These are phyloP conservation scores for Aspergillus haitiensis DNA, from an alignment of 495 filamentous ascomycete species.

Conservation along the genomic window DNA sequence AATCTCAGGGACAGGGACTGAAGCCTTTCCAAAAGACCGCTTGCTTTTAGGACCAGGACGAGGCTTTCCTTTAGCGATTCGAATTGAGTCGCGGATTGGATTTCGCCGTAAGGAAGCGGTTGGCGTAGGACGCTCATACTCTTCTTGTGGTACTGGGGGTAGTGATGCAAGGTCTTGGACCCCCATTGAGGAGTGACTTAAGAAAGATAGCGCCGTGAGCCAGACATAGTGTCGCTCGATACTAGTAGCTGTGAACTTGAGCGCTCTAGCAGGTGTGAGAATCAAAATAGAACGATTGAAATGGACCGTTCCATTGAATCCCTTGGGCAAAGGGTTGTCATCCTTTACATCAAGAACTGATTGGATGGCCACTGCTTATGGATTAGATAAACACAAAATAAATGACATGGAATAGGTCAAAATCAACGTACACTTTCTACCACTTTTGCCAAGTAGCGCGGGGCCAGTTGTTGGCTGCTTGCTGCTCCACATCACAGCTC, in stretches of 20 bases:
- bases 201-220: conserved; percentile 90
- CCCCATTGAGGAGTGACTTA: conserved; percentile 79
- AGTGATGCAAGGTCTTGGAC: conserved; percentile 63
- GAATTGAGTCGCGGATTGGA: conserved; percentile 86
- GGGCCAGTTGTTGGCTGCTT: conserved; percentile 89
- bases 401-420: neutral
- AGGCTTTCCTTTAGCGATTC: conserved; percentile 78
- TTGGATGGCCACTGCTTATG: conserved; percentile 76
- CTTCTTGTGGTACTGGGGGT: conserved; percentile 55
- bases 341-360: conserved; percentile 97
- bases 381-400: conserved; percentile 23
- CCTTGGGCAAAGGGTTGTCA: conserved; percentile 83
- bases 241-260: conserved; percentile 88
- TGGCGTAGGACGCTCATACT: conserved; percentile 40
- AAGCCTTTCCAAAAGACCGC: conserved; percentile 38
- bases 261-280: conserved; percentile 84
- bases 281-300: conserved; percentile 97
- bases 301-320: conserved; percentile 50
- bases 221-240: conserved; percentile 91
- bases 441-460: conserved; percentile 91
- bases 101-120: conserved; percentile 53
- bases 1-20: conserved; percentile 38
- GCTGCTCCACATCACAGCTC: conserved; percentile 96
- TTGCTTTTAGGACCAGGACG: conserved; percentile 50
- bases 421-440: conserved; percentile 79